A percentile compares a stretch with the other conserved stretches of the same genome.
These are phyloP conservation scores for Harringtonia aguacate DNA, from an alignment of 2,329 filamentous ascomycete species.

Conservation along the genomic window DNA sequence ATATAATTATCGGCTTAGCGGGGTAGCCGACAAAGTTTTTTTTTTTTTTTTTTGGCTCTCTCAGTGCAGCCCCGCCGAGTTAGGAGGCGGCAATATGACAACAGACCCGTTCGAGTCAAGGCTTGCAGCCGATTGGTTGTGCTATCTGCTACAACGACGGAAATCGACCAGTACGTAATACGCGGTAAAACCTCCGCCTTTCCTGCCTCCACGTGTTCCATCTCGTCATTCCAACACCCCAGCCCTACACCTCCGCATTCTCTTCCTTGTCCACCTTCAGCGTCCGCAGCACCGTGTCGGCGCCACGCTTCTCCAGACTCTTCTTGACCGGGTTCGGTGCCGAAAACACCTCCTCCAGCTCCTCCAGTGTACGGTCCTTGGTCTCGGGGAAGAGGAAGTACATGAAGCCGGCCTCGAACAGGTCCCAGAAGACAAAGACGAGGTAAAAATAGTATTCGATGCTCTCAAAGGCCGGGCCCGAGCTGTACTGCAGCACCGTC, in stretches of 20 bases:
- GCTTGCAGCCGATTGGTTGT: too few relatives aligned
- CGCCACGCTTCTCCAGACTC: slow-evolving; percentile 9
- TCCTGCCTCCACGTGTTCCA: too few relatives aligned
- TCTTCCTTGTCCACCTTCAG: slow-evolving; percentile 4
- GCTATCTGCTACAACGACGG: too few relatives aligned
- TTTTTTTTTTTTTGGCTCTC: too few relatives aligned
- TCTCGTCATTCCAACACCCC: too few relatives aligned
- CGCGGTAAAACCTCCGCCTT: too few relatives aligned
- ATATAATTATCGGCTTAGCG: too few relatives aligned
- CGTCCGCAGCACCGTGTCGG: slow-evolving; percentile 8
- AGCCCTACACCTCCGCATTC: neutral
- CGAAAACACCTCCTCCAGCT: slow-evolving; percentile 8
- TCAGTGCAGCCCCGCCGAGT: too few relatives aligned
- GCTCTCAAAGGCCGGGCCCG: slow-evolving; percentile 22
- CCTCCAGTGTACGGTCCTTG: slow-evolving; percentile 7
- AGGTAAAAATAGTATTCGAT: slow-evolving; percentile 32
- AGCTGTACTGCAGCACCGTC: slow-evolving; percentile 31
- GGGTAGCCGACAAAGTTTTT: too few relatives aligned
- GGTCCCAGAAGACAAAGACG: slow-evolving; percentile 30
- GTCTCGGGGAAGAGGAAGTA: slow-evolving; percentile 35
- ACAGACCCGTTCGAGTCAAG: too few relatives aligned
- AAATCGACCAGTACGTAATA: too few relatives aligned
- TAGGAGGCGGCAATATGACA: too few relatives aligned
- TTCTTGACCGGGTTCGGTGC: slow-evolving; percentile 10
- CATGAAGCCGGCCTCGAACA: slow-evolving; percentile 26